Evolutionary conservation across 2,329 filamentous ascomycete genomes (phyloP).

Genomic region (Moelleriella libera): DNA sequence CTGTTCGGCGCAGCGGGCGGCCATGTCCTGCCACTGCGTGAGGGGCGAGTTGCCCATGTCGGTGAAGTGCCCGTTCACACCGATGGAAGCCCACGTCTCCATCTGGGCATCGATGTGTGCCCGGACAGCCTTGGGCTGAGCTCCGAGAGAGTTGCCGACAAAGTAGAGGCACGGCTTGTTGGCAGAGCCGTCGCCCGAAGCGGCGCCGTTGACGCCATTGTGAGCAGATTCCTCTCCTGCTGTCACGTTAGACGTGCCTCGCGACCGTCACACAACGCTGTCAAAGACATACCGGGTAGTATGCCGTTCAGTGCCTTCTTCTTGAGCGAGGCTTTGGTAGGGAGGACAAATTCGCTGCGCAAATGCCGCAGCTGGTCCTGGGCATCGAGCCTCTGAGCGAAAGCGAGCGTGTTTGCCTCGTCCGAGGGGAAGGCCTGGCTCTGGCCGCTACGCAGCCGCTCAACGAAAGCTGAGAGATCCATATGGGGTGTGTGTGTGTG

Average conservation of each 20-base stretch:
- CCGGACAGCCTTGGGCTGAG: slow-evolving; percentile 59
- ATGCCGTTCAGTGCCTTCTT: slow-evolving; percentile 40
- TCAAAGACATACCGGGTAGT: slow-evolving; percentile 18
- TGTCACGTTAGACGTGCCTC: too few species aligned
- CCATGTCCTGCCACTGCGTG: slow-evolving; percentile 63
- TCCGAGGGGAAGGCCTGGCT: slow-evolving; percentile 30
- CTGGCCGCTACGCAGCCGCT: slow-evolving; percentile 25
- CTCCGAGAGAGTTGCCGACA: slow-evolving; percentile 78
- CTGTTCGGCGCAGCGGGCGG: slow-evolving; percentile 56
- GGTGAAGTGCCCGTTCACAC: slow-evolving; percentile 72
- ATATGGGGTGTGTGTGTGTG: slow-evolving; percentile 10
- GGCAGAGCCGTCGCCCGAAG: not conserved
- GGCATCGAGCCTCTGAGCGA: slow-evolving; percentile 38
- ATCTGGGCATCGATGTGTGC: slow-evolving; percentile 59
- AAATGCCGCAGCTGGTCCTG: slow-evolving; percentile 46
- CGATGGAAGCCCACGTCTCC: slow-evolving; percentile 71
- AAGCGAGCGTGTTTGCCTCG: slow-evolving; percentile 28
- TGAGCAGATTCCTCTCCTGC: not conserved
- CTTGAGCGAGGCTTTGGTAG: slow-evolving; percentile 57
- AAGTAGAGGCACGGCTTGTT: slow-evolving; percentile 50
- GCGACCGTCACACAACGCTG: not conserved
- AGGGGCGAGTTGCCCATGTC: slow-evolving; percentile 53
- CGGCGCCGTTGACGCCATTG: slow-evolving; percentile 11
- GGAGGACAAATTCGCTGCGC: slow-evolving; percentile 62
- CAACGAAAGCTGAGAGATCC: slow-evolving; percentile 23